These are phyloP conservation scores for Pisolithus albus DNA, from an alignment of 768 basidiomycete species.

Conservation along the genomic window DNA sequence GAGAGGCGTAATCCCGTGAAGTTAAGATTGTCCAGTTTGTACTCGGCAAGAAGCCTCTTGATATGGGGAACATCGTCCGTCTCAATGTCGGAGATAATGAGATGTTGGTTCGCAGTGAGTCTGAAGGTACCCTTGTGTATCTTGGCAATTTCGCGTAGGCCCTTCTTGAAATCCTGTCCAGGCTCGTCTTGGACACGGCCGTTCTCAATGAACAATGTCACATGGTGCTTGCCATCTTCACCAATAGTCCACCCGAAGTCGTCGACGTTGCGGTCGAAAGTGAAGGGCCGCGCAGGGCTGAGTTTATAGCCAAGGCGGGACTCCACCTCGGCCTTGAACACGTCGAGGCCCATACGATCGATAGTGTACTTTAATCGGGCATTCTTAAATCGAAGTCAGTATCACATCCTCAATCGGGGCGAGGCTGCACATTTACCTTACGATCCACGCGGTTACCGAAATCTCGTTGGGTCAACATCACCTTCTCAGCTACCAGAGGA, in stretches of 20 bases:
- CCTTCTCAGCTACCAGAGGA: constrained; percentile 78
- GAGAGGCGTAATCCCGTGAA: constrained; percentile 77
- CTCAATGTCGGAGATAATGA: constrained; percentile 79
- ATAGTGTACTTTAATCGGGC: constrained; percentile 95
- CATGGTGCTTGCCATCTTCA: constrained; percentile 83
- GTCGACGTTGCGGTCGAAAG: constrained; percentile 86
- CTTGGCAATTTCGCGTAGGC: constrained; percentile 86
- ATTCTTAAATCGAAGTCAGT: constrained; percentile 41
- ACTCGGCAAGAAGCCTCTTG: constrained; percentile 71
- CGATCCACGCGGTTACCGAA: constrained; percentile 89
- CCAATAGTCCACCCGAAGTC: constrained; percentile 92
- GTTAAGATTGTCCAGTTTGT: constrained; percentile 83
- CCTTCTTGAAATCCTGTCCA: constrained; percentile 85
- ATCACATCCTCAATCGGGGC: not conserved
- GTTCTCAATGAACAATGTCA: constrained; percentile 94
- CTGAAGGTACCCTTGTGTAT: constrained; percentile 92
- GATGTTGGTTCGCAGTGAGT: constrained; percentile 91
- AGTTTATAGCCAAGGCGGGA: constrained; percentile 76
- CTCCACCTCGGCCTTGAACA: constrained; percentile 88
- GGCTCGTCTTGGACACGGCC: constrained; percentile 96
- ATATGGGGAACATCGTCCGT: constrained; percentile 68
- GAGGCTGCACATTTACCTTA: constrained; percentile 36
- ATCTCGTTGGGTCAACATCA: constrained; percentile 92
- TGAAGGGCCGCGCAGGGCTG: constrained; percentile 64
- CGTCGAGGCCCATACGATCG: constrained; percentile 87